Evolutionary conservation across 1,284 basidiomycete genomes (phyloP).

Genomic region (Microstroma glucosiphilum): DNA sequence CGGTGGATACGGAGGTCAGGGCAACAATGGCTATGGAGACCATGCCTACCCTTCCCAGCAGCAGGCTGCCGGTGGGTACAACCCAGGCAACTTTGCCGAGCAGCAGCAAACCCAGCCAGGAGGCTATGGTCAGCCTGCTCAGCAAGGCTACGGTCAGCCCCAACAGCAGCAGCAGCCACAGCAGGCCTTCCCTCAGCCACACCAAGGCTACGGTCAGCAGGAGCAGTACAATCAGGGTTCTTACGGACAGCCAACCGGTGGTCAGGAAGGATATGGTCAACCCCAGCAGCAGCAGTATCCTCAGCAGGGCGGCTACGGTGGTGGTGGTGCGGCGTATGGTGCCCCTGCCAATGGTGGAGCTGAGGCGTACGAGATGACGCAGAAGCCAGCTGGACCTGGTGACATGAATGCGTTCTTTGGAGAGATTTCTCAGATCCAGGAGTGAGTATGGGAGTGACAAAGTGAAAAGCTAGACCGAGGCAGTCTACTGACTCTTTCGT

Average conservation of each 20-base stretch:
- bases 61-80: conserved; percentile 10
- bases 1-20: conserved; percentile 40
- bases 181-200: conserved; percentile 6
- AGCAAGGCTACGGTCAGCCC: conserved; percentile 13
- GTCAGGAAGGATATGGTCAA: conserved; percentile 12
- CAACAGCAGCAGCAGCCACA: conserved; percentile 14
- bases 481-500: conserved; percentile 3
- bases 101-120: conserved; percentile 6
- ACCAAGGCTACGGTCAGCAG: conserved; percentile 21
- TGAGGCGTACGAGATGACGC: conserved; percentile 20
- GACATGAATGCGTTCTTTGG: conserved; percentile 38
- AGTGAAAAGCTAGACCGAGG: too few relatives aligned
- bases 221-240: conserved; percentile 13
- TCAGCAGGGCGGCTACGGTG: conserved; percentile 18
- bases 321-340: conserved; percentile 20
- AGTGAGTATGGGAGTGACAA: too few relatives aligned
- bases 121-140: conserved; percentile 14
- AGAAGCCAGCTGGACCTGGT: conserved; percentile 10
- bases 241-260: conserved; percentile 13
- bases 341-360: conserved; percentile 4
- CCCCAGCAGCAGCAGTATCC: conserved; percentile 4
- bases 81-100: conserved; percentile 9
- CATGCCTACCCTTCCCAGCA: conserved; percentile 48
- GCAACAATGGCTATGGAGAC: conserved; percentile 49
- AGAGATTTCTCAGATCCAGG: conserved; percentile 44